Conservation (phyloP, 1,284 basidiomycete species). For the Malassezia psittaci region DNA sequence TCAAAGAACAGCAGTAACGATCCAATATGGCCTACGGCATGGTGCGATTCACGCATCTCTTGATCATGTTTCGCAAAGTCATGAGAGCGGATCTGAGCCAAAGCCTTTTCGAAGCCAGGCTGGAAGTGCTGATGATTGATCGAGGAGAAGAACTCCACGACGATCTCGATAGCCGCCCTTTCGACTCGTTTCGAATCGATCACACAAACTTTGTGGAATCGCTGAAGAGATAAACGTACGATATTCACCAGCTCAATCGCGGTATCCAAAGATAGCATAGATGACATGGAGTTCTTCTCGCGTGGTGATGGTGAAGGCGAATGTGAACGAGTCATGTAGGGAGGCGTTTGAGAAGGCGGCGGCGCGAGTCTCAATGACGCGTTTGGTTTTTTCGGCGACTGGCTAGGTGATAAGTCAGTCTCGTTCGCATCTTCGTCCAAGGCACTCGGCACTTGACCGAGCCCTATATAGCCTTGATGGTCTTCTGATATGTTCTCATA, state of each 20-base stretch:
- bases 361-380: not conserved
- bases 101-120: conserved; percentile 72
- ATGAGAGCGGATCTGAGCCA: conserved; percentile 28
- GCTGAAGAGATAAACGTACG: conserved; percentile 76
- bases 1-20: conserved; percentile 94
- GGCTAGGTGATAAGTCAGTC: not conserved
- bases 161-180: conserved; percentile 69
- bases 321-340: not conserved
- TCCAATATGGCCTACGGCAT: conserved; percentile 57
- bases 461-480: conserved; percentile 19
- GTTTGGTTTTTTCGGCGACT: not conserved
- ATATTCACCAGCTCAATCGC: conserved; percentile 85
- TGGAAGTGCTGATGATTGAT: conserved; percentile 69
- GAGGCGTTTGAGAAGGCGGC: not conserved
- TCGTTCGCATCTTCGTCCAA: not conserved
- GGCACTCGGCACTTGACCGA: not conserved
- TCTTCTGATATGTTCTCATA: conserved; percentile 30
- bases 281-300: conserved; percentile 58
- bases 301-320: conserved; percentile 12
- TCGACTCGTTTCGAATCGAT: conserved; percentile 62
- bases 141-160: conserved; percentile 69
- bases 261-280: conserved; percentile 79
- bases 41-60: not conserved
- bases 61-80: conserved; percentile 13
- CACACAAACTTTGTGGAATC: conserved; percentile 73